phyloP scores from a whole-genome alignment of 1,284 basidiomycete species.

The Bondarzewia mesenterica region DNA sequence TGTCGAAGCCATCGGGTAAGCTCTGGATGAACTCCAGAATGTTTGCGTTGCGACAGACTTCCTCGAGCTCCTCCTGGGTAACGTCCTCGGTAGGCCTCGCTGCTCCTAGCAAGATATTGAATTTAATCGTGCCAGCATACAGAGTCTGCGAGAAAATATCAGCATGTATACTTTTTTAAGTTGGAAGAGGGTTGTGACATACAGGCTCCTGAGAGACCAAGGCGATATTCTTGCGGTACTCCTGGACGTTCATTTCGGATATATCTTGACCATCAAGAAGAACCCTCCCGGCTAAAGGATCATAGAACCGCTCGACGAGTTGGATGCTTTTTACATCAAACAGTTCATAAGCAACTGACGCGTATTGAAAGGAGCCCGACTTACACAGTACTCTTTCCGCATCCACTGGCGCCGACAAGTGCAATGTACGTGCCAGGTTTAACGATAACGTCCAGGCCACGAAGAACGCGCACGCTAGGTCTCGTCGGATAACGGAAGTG shows the following conservation, averaged over 20 bases:
- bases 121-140: conserved; percentile 81
- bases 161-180: conserved; percentile 9
- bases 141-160: conserved; percentile 38
- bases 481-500: conserved; percentile 95
- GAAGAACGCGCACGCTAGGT: conserved; percentile 78
- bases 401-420: conserved; percentile 85
- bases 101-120: conserved; percentile 87
- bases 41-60: conserved; percentile 82
- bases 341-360: neutral
- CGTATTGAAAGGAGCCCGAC: conserved; percentile 18
- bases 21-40: conserved; percentile 88
- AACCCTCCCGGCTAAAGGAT: conserved; percentile 69
- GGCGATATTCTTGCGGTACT: conserved; percentile 79
- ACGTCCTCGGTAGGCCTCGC: conserved; percentile 77
- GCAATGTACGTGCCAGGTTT: conserved; percentile 92
- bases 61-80: conserved; percentile 81
- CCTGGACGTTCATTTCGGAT: conserved; percentile 72
- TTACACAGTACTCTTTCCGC: conserved; percentile 81
- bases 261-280: conserved; percentile 79
- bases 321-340: conserved; percentile 73
- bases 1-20: conserved; percentile 86
- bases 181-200: conserved; percentile 1
- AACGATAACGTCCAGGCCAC: conserved; percentile 72
- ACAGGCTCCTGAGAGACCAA: conserved; percentile 90
- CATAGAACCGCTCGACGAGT: conserved; percentile 85